Base-by-base conservation (phyloP, 345 rosid genomes). In the Camelina laxa region DNA sequence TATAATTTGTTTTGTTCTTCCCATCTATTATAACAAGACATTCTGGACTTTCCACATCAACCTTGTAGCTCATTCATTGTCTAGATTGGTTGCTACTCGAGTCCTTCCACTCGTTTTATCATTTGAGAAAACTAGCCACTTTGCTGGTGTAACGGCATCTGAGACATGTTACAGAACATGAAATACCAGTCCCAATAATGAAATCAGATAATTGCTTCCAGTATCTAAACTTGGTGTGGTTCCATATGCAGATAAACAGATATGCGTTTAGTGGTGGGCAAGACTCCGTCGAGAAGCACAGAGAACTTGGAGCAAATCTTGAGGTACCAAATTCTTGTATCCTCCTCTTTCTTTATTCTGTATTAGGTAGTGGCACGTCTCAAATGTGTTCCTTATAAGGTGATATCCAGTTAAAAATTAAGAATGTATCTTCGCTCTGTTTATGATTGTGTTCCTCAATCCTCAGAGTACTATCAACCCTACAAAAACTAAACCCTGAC, bases 251-350 rank as follows among this genome's bases (percentile, higher is more conserved):
- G 97, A 80, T 91, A 80, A 88, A 88, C 84, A 88, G 70, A 64
- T 80, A 86, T 27, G 98, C 97, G 2, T 91, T 88, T 80, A 85
- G 91, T 65, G 98, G 98, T 6, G 93, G 98, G 22, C 97, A 82
- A 79, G 96, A 91, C 55, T 77, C 90, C 44, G 38, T 85, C 16
- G 91, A 91, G 66, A 87, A 87, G 75, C 93, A 87, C 73, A 82
- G 87, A 77, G 78, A 83, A 75, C 78, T 79, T 44, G 98, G 96
- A 67, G 96, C 97, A 74, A 90, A 94, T 82, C 85, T 94, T 3
- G 97, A 94, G 98, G 97, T 90, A 85, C 27, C 55, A 31, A 55
- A 33, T 69, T 48, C 44, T 69, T 67, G 39, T 55, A 17, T 19
- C 35, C 13, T 30, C 38, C 9, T 61, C 39, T 67, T 35, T 7